These are phyloP conservation scores for Coemansia sp. DNA, from an alignment of 192 early-diverging fungal species.

Conservation along the genomic window DNA sequence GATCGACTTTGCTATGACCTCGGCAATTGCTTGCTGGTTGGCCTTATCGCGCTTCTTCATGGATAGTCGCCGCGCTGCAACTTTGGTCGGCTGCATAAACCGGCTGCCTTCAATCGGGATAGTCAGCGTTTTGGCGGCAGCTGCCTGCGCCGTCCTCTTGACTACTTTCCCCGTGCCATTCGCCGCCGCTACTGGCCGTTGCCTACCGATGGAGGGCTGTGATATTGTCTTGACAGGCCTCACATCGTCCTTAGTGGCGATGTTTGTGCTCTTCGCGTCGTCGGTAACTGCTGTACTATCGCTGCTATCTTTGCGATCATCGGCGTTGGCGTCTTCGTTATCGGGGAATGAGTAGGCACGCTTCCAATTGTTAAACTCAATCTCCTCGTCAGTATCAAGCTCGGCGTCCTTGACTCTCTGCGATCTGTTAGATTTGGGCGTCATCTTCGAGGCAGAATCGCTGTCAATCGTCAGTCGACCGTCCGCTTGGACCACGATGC, in stretches of 20 bases:
- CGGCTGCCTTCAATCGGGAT: constrained; percentile 40
- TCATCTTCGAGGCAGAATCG: background rate
- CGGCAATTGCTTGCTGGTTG: constrained; percentile 31
- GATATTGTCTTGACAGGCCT: background rate
- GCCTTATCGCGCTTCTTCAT: constrained; percentile 50
- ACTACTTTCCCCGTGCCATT: constrained; percentile 11
- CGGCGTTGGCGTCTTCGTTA: constrained; percentile 1
- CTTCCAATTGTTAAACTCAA: constrained; percentile 50
- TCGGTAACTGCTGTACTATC: background rate
- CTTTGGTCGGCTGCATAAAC: constrained; percentile 54
- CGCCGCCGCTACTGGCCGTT: background rate
- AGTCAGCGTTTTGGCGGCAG: constrained; percentile 21
- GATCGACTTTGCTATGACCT: constrained; percentile 41
- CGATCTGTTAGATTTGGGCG: background rate
- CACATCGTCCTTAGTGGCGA: background rate
- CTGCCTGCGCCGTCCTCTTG: constrained; percentile 5
- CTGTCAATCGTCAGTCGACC: constrained; percentile 32
- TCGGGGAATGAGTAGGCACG: constrained; percentile 21
- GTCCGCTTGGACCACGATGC: constrained; percentile 26
- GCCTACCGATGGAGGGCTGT: background rate
- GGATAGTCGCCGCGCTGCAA: constrained; percentile 29
- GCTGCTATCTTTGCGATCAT: background rate
- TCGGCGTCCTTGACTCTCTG: constrained; percentile 13
- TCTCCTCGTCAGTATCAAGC: constrained; percentile 51
- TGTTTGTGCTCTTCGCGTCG: background rate